Evolutionary conservation across 2,329 filamentous ascomycete genomes (phyloP).

Genomic region (Nothopassalora personata): DNA sequence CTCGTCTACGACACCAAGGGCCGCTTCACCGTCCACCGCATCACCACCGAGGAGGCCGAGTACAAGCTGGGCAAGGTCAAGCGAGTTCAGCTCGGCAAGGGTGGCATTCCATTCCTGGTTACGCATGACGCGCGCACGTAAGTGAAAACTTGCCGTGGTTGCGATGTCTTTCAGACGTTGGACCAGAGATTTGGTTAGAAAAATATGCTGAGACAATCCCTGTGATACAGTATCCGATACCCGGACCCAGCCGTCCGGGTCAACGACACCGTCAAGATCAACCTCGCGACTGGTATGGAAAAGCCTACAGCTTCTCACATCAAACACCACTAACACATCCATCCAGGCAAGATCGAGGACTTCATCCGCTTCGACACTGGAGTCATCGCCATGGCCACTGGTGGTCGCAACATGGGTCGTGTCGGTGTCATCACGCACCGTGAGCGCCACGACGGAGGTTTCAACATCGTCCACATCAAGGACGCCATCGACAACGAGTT

Average conservation of each 20-base stretch:
- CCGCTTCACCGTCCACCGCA: slow-evolving; percentile 99
- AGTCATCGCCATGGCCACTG: slow-evolving; percentile 95
- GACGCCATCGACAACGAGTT: slow-evolving; percentile 99
- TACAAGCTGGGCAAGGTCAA: slow-evolving; percentile 99
- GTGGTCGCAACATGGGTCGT: slow-evolving; percentile 99
- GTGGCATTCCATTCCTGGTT: slow-evolving; percentile 99
- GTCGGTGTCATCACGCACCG: slow-evolving; percentile 99
- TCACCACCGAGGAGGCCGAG: slow-evolving; percentile 96
- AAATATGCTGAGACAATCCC: slow-evolving; percentile 24
- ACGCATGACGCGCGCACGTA: slow-evolving; percentile 99
- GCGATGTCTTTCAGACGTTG: slow-evolving; percentile 99
- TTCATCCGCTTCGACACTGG: slow-evolving; percentile 99
- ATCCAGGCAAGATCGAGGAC: slow-evolving; percentile 74
- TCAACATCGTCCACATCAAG: slow-evolving; percentile 98
- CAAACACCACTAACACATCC: background rate
- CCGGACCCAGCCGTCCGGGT: slow-evolving; percentile 98
- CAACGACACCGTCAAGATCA: slow-evolving; percentile 99
- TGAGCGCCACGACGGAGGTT: slow-evolving; percentile 99
- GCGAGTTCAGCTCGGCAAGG: slow-evolving; percentile 97
- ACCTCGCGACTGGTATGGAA: slow-evolving; percentile 71
- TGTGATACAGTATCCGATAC: slow-evolving; percentile 80
- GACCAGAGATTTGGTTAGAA: slow-evolving; percentile 87
- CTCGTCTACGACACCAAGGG: slow-evolving; percentile 99
- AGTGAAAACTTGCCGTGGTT: slow-evolving; percentile 58
- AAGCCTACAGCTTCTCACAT: background rate